Percentiles rank a stretch among this genome's conserved stretches.
These are phyloP conservation scores for Prunus davidiana DNA, from an alignment of 306 rosid genomes.

Conservation along the genomic window DNA sequence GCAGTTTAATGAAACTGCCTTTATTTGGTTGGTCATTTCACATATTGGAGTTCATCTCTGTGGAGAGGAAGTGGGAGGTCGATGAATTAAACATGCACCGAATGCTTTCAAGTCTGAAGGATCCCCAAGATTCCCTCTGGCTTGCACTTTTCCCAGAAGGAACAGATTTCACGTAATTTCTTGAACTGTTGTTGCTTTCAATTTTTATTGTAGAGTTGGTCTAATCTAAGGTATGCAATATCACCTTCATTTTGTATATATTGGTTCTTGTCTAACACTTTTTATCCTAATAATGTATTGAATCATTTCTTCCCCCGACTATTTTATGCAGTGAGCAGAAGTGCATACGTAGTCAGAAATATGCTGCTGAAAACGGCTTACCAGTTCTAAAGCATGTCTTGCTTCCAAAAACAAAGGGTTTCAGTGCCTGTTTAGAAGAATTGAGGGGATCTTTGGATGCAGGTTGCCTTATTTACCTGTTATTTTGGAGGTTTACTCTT, in stretches of 20 bases:
- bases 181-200: conserved; percentile 6
- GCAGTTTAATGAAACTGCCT: conserved; percentile 80
- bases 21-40: conserved; percentile 81
- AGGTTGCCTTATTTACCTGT: conserved; percentile 41
- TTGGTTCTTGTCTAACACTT: neutral
- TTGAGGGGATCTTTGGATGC: conserved; percentile 56
- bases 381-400: conserved; percentile 60
- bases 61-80: conserved; percentile 76
- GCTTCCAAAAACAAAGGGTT: conserved; percentile 79
- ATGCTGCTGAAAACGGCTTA: conserved; percentile 68
- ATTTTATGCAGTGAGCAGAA: conserved; percentile 58
- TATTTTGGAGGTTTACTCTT: neutral
- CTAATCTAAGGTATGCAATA: neutral
- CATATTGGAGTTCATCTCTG: conserved; percentile 77
- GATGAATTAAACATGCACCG: conserved; percentile 50
- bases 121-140: conserved; percentile 73
- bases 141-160: conserved; percentile 93
- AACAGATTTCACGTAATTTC: conserved; percentile 72
- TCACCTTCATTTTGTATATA: neutral
- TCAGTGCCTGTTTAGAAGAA: conserved; percentile 59
- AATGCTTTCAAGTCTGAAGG: conserved; percentile 71
- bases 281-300: conserved; percentile 3
- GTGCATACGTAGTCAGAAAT: conserved; percentile 65
- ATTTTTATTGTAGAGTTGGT: neutral
- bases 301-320: conserved; percentile 9